These are phyloP conservation scores for Steccherinum ochraceum DNA, from an alignment of 768 basidiomycete species.

Conservation along the genomic window DNA sequence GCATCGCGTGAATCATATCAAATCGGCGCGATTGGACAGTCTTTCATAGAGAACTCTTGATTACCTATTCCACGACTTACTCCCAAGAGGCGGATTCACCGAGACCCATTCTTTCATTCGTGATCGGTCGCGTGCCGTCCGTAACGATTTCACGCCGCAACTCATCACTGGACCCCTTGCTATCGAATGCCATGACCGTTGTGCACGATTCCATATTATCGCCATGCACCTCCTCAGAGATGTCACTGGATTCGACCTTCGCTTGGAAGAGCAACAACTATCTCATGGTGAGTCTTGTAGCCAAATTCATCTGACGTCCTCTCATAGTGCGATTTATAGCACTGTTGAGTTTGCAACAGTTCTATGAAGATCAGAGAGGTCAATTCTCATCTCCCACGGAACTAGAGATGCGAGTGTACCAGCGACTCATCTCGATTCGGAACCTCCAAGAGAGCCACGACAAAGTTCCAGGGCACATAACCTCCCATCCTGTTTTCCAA, in stretches of 20 bases:
- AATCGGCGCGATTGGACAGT: too few species aligned
- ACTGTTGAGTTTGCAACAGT: slow-evolving; percentile 87
- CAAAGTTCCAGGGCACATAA: slow-evolving; percentile 62
- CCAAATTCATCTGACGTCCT: slow-evolving; percentile 26
- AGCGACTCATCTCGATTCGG: slow-evolving; percentile 85
- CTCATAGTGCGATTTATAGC: slow-evolving; percentile 39
- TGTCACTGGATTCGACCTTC: slow-evolving; percentile 47
- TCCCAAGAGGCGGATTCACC: slow-evolving; percentile 63
- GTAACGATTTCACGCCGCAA: slow-evolving; percentile 95
- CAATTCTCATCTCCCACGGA: slow-evolving; percentile 73
- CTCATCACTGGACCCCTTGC: slow-evolving; percentile 69
- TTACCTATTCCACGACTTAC: slow-evolving; percentile 84
- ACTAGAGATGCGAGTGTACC: slow-evolving; percentile 94
- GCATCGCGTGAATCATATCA: slow-evolving; percentile 8
- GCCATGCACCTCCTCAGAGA: slow-evolving; percentile 65
- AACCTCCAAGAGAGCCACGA: slow-evolving; percentile 75
- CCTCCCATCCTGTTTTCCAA: slow-evolving; percentile 70
- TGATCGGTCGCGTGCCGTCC: slow-evolving; percentile 83
- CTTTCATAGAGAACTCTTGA: slow-evolving; percentile 68
- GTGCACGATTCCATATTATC: slow-evolving; percentile 90
- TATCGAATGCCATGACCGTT: slow-evolving; percentile 89
- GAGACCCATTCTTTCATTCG: slow-evolving; percentile 79
- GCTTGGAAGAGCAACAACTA: slow-evolving; percentile 81
- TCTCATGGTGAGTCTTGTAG: slow-evolving; percentile 75
- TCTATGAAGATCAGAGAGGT: slow-evolving; percentile 77